phyloP scores from a whole-genome alignment of 345 rosid species.

The Alliaria petiolata region DNA sequence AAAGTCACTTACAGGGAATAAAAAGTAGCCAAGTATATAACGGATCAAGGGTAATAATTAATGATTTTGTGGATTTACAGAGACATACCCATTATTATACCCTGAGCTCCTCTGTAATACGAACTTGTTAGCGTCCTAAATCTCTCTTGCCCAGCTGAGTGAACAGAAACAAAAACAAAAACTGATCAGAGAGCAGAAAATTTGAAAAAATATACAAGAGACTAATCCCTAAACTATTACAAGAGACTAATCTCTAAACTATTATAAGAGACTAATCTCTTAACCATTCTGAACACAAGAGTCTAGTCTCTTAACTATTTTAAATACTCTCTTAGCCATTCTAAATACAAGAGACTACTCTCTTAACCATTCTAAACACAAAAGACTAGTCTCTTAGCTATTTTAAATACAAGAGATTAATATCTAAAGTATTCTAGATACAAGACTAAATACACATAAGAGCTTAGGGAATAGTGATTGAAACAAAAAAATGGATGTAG shows the following conservation, averaged over 20 bases:
- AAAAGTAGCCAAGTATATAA: neutral
- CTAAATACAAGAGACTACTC: no score
- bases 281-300: no score
- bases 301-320: no score
- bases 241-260: no score
- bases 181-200: neutral
- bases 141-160: slow-evolving; percentile 96
- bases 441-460: neutral
- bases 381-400: neutral
- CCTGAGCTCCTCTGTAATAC: slow-evolving; percentile 97
- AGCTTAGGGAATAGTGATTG: neutral
- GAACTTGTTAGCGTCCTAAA: slow-evolving; percentile 93
- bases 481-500: neutral
- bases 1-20: neutral
- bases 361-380: neutral
- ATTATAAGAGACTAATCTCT: no score
- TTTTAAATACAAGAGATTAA: neutral
- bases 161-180: slow-evolving; percentile 1
- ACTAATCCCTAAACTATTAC: neutral
- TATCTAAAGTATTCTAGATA: neutral
- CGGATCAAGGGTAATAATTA: neutral
- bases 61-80: neutral
- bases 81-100: slow-evolving; percentile 79
- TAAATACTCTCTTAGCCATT: no score
- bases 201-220: neutral